phyloP scores from a whole-genome alignment of 805 yeast genomes.

The Clavispora phyllophila region DNA sequence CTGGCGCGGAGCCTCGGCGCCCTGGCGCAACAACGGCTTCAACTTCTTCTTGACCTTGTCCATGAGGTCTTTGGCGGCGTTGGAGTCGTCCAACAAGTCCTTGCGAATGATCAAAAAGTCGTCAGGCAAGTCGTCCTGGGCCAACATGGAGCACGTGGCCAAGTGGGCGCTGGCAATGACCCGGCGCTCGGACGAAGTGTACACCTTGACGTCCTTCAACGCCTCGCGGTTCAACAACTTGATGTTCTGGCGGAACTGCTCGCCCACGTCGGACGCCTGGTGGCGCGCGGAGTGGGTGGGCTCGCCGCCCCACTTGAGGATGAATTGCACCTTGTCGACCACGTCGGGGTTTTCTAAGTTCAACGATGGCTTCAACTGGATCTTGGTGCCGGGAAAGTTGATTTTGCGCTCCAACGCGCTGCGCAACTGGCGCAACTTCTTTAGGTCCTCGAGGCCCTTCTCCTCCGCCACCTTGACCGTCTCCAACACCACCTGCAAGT shows the following conservation, averaged over 20 bases:
- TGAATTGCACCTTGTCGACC: conserved; percentile 93
- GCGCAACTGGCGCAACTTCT: conserved; percentile 69
- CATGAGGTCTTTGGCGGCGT: conserved; percentile 97
- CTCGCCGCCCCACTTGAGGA: conserved; percentile 98
- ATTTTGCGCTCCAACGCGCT: conserved; percentile 85
- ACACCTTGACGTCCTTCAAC: conserved; percentile 78
- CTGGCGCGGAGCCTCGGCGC: conserved; percentile 94
- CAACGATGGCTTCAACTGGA: conserved; percentile 88
- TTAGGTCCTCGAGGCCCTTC: conserved; percentile 72
- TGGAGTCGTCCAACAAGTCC: conserved; percentile 90
- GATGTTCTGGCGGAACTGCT: conserved; percentile 88
- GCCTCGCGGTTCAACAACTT: conserved; percentile 80
- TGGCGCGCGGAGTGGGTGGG: conserved; percentile 96
- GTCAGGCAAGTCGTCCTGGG: conserved; percentile 60
- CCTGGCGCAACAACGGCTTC: conserved; percentile 90
- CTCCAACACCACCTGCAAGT: conserved; percentile 76
- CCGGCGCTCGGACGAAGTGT: conserved; percentile 90
- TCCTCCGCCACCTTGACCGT: conserved; percentile 80
- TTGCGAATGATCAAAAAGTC: conserved; percentile 79
- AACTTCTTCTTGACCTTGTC: conserved; percentile 95
- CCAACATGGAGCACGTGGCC: conserved; percentile 73
- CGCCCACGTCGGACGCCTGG: conserved; percentile 94
- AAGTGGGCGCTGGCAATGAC: conserved; percentile 89
- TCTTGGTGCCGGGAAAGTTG: conserved; percentile 91
- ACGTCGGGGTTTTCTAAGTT: conserved; percentile 52